Evolutionary conservation across 129 eudicot genomes (phyloP), one percentile per base, ranked within the genome.

Genomic region (Kitagawia praeruptora): DNA sequence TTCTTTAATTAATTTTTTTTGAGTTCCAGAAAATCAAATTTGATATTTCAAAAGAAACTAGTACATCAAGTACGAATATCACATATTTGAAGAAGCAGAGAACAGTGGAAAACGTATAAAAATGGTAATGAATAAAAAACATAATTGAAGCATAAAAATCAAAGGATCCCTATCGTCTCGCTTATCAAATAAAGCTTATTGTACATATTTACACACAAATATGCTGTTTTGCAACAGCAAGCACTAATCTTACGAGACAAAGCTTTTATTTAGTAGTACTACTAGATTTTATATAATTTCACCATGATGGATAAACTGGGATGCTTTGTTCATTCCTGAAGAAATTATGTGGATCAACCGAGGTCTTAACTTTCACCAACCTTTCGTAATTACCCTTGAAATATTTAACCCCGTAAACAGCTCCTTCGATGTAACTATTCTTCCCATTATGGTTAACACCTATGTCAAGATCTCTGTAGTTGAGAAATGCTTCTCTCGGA

Each of bases 321-420:
- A 85, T 85, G 67, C 88, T 85, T 61, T 85, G 88, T 71, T 82
- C 88, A 76, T 85, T 85, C 77, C 81, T 82, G 38, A 85, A 82
- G 58, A 85, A 82, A 70, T 85, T 82, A 10, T 79, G 54, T 4
- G 88, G 86, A 72, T 85, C 86, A 64, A 85, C 81, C 23, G 75
- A 16, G 0, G 74, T 79, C 82, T 85, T 85, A 9, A 79, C 70
- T 56, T 85, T 76, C 13, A 82, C 86, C 80, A 85, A 64, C 53
- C 78, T 85, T 14, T 10, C 72, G 31, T 78, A 85, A 8, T 85
- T 82, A 73, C 78, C 76, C 49, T 77, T 85, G 19, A 76, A 82
- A 31, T 85, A 85, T 53, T 78, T 80, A 0, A 70, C 67, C 56
- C 86, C 88, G 81, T 85, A 85, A 58, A 79, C 79, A 77, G 78